Evolutionary conservation across 768 basidiomycete species (phyloP).

Genomic region (Kwoniella botswanensis): DNA sequence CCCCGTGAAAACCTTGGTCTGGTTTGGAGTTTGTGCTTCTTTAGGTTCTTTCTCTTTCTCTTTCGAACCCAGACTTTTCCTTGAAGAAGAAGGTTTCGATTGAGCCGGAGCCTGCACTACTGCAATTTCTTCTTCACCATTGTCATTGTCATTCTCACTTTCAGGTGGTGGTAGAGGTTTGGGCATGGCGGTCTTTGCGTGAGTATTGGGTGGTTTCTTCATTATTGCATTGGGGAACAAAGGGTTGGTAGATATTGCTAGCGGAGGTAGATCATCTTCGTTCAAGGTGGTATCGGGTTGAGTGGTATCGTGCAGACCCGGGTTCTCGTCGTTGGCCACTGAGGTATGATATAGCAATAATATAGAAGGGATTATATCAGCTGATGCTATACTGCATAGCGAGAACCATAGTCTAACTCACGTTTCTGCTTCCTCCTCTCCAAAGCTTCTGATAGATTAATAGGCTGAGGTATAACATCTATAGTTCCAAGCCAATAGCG

Average conservation of each 20-base stretch:
- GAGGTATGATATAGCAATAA: background rate
- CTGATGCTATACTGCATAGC: no score
- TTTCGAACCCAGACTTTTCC: background rate
- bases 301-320: slow-evolving; percentile 22
- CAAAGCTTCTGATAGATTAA: slow-evolving; percentile 52
- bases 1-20: slow-evolving; percentile 21
- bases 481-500: background rate
- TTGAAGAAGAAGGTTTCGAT: background rate
- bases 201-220: slow-evolving; percentile 47
- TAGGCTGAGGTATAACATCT: slow-evolving; percentile 55
- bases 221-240: slow-evolving; percentile 51
- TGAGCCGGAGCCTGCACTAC: background rate
- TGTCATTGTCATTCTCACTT: background rate
- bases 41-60: slow-evolving; percentile 3
- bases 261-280: slow-evolving; percentile 41
- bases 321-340: slow-evolving; percentile 43
- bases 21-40: slow-evolving; percentile 13
- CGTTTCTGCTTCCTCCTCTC: slow-evolving; percentile 41
- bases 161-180: background rate
- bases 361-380: no score
- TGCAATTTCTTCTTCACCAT: background rate
- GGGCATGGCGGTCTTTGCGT: slow-evolving; percentile 32
- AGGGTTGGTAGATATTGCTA: slow-evolving; percentile 48
- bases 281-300: slow-evolving; percentile 4
- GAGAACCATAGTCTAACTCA: slow-evolving; percentile 14